Evolutionary conservation across 2,329 filamentous ascomycete genomes (phyloP).

Genomic region (Botrytis elliptica): DNA sequence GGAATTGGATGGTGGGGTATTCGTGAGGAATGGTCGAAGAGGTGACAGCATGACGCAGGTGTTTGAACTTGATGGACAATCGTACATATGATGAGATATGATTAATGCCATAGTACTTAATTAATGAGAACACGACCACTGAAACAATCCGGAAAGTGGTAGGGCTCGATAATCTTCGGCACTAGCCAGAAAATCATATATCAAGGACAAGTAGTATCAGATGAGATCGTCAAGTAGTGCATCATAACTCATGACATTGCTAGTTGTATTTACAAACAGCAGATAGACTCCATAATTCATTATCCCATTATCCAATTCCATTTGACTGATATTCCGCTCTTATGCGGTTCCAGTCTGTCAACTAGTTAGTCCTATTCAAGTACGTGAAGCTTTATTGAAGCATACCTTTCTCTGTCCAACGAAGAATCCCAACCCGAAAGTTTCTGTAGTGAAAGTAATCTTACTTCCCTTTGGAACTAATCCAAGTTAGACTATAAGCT

Average conservation of each 20-base stretch:
- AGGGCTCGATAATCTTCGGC: not conserved
- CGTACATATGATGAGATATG: not conserved
- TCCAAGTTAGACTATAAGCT: constrained; percentile 18
- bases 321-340: not conserved
- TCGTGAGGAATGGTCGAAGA: not conserved
- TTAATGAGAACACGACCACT: not conserved
- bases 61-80: not conserved
- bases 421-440: constrained; percentile 39
- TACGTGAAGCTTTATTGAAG: not conserved
- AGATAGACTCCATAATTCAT: constrained; percentile 8
- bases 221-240: not conserved
- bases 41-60: not conserved
- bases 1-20: not conserved
- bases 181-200: not conserved
- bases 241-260: constrained; percentile 10
- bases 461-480: constrained; percentile 40
- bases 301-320: not conserved
- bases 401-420: constrained; percentile 40
- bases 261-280: constrained; percentile 1
- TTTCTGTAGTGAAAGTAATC: constrained; percentile 40
- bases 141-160: not conserved
- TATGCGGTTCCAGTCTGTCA: constrained; percentile 18
- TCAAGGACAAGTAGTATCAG: not conserved
- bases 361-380: not conserved
- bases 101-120: not conserved